phyloP scores from a whole-genome alignment of 2,329 filamentous ascomycete genomes.

The Alternaria longipes region DNA sequence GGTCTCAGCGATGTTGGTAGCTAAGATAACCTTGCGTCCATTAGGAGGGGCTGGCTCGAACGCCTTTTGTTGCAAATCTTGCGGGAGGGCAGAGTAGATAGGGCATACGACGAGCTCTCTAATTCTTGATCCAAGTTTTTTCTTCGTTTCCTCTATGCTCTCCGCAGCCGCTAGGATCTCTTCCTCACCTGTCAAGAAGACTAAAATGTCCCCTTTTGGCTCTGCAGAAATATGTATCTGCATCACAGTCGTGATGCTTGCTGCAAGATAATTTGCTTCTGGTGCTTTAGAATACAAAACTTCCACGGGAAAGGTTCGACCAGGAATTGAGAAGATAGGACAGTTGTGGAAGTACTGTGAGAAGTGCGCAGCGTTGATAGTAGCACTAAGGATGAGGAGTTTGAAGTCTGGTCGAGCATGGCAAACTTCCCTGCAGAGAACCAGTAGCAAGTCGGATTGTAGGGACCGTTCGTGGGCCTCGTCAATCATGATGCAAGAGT shows the following conservation, averaged over 20 bases:
- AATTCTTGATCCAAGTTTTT: conserved; percentile 84
- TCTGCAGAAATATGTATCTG: conserved; percentile 85
- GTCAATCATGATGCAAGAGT: conserved; percentile 93
- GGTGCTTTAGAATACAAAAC: conserved; percentile 60
- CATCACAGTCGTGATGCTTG: conserved; percentile 91
- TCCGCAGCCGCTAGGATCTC: conserved; percentile 91
- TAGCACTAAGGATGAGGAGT: conserved; percentile 69
- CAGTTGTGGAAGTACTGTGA: conserved; percentile 86
- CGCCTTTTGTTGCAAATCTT: conserved; percentile 57
- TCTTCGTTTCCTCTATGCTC: conserved; percentile 83
- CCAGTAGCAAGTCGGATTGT: conserved; percentile 83
- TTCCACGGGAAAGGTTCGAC: not conserved
- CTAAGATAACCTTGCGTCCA: conserved; percentile 88
- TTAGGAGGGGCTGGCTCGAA: conserved; percentile 85
- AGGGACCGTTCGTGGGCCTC: conserved; percentile 93
- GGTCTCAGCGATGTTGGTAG: conserved; percentile 97
- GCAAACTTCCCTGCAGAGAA: conserved; percentile 87
- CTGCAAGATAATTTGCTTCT: conserved; percentile 91
- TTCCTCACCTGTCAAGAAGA: conserved; percentile 95
- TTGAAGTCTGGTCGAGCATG: conserved; percentile 85
- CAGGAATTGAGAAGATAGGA: conserved; percentile 79
- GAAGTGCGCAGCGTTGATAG: not conserved
- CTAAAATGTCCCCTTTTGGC: conserved; percentile 83
- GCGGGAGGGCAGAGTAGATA: conserved; percentile 90
- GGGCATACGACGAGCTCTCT: conserved; percentile 90